Evolutionary conservation across 257 asterid species (phyloP), one percentile per base, ranked within the genome.

Genomic region (Cynanchum wilfordii): DNA sequence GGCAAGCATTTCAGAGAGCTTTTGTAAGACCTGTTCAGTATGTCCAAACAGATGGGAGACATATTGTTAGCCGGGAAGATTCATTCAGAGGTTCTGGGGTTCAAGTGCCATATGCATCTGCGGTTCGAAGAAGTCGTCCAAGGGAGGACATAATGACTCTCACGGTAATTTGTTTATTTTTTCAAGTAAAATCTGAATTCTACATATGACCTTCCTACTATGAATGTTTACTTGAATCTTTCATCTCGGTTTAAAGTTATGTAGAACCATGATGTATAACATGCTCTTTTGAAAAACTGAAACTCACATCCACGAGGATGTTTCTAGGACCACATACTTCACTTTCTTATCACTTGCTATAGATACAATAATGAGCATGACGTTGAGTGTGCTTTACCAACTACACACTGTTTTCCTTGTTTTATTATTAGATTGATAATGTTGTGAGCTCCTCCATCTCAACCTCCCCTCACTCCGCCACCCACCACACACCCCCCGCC

Each of bases 121-220:
- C 96, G 74, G 70, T 89, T 78, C 88, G 96, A 64, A 87, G 97
- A 70, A 78, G 98, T 75, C 96, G 98, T 66, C 97, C 98, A n/a
- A 92, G 97, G 83, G 96, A 89, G 75, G 88, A 89, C 68, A 83
- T 83, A 72, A 84, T 78, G 87, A 73, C 89, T 68, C 90, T 93
- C 62, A 65, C 82, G 98, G 98, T 94, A 93, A 86, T 50, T 59
- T 80, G 49, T 16, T 49, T 19, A 65, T 12, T 7, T 69, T 69
- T 20, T 30, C 20, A 15, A 27, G 45, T 24, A 19, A 49, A 50
- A 49, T 33, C 15, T 38, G 22, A 29, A 30, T 1, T 4, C 9
- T 33, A 2, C 30, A 17, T 20, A 5, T 62, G 47, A 5, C 10
- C 13, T 62, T n/a, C 24, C 38, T 63, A 11, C 19, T 33, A 3